Base-by-base conservation (phyloP, 805 yeast species). In the Candida piceae region DNA sequence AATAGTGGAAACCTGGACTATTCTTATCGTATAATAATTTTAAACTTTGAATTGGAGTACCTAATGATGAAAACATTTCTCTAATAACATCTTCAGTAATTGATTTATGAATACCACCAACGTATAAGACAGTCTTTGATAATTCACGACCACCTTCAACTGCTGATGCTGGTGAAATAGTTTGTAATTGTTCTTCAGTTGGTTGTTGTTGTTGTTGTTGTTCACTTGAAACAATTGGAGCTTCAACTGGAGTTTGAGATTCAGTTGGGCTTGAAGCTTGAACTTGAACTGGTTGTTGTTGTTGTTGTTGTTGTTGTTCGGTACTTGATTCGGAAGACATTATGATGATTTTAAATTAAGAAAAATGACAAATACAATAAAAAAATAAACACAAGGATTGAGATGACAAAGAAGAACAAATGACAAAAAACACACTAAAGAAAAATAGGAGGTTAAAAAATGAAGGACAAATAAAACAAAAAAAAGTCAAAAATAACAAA, bases 91-190 rank as follows among this genome's bases (percentile, higher is more conserved):
- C 82, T 46, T 84, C 95, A 16, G 77, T 64, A 29, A 84, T 78
- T 1, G 78, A 58, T 45, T 76, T 76, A 51, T 74, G 81, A 36
- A 87, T 62, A 10, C 81, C 79, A 31, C 94, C 90, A 30, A 87
- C 90, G 54, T 88, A 82, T 31, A 86, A 61, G 40, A 84, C 81
- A 39, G 74, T 80, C 39, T 76, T 73, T 24, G 88, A 80, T 7
- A 82, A 71, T 52, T 84, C 90, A 50, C 95, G 75, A 22, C 95
- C 95, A 36, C 95, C 95, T 38, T 78, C 77, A 16, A 73, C 59
- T 12, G 90, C 93, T 43, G 74, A 69, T n/a, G 89, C 89, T 7
- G 82, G 82, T 16, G 29, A 37, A 13, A 45, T 23, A 13, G 22
- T 21, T 5, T 25, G 30, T 8, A 37, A 26, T 21, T 31, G 33